Evolutionary conservation across 2,329 filamentous ascomycete genomes (phyloP).

Genomic region (Aspergillus sp.): DNA sequence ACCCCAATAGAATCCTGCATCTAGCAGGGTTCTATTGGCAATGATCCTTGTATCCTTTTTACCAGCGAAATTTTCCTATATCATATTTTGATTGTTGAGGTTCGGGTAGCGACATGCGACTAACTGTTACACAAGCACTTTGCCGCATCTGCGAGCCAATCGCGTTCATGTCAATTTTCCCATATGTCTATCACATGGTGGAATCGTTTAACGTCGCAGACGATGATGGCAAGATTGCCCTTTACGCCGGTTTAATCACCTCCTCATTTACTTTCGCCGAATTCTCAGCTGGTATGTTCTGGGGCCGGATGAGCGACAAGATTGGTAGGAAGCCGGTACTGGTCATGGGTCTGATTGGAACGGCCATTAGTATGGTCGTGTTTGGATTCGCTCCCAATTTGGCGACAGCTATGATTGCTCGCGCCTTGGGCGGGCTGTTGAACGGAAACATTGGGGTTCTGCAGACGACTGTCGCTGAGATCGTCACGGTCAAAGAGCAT

Average conservation of each 20-base stretch:
- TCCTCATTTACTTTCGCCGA: constrained; percentile 95
- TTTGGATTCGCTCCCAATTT: constrained; percentile 89
- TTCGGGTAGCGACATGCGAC: constrained; percentile 18
- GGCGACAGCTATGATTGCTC: constrained; percentile 78
- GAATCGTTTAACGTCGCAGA: constrained; percentile 83
- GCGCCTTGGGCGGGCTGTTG: constrained; percentile 83
- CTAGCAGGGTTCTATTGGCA: not conserved
- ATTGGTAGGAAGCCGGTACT: constrained; percentile 92
- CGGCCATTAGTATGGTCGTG: constrained; percentile 84
- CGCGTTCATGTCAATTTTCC: constrained; percentile 99
- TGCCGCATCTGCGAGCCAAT: constrained; percentile 98
- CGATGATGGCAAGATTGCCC: constrained; percentile 75
- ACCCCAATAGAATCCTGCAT: constrained; percentile 6
- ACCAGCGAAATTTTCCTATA: not conserved
- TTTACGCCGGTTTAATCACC: constrained; percentile 94
- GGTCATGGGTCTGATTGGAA: constrained; percentile 83
- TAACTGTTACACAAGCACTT: constrained; percentile 59
- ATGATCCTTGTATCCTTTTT: not conserved
- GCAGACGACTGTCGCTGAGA: constrained; percentile 90
- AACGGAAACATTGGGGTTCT: constrained; percentile 97
- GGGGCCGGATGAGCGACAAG: constrained; percentile 88
- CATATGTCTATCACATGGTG: constrained; percentile 98
- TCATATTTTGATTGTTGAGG: not conserved
- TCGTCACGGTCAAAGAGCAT: constrained; percentile 90
- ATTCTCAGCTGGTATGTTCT: constrained; percentile 87